Percentiles rank a stretch among this genome's conserved stretches.
These are phyloP conservation scores for Daldinia decipiens DNA, from an alignment of 495 filamentous ascomycete species.

Conservation along the genomic window DNA sequence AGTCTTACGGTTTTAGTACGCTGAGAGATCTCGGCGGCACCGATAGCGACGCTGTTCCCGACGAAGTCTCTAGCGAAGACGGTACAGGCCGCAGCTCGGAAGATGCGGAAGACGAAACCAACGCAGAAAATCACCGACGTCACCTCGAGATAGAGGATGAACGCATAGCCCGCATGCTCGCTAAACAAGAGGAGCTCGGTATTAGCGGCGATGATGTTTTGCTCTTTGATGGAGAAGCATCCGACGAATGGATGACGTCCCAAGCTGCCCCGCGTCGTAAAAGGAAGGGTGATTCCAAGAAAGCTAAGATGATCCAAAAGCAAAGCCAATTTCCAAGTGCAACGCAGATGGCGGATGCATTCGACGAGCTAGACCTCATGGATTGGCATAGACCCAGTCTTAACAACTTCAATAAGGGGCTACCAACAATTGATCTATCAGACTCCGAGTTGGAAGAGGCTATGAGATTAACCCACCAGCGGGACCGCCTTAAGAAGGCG, in stretches of 20 bases:
- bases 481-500: conserved; percentile 85
- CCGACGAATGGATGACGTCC: conserved; percentile 26
- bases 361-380: conserved; percentile 84
- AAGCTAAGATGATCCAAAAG: conserved; percentile 34
- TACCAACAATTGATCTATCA: conserved; percentile 64
- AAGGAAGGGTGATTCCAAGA: conserved; percentile 42
- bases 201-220: conserved; percentile 67
- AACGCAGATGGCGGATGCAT: conserved; percentile 73
- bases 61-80: conserved; percentile 32
- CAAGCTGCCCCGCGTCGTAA: conserved; percentile 30
- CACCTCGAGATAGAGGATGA: conserved; percentile 60
- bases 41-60: conserved; percentile 49
- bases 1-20: conserved; percentile 45
- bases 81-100: conserved; percentile 34
- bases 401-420: conserved; percentile 52
- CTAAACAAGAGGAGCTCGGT: conserved; percentile 74
- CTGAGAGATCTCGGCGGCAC: conserved; percentile 61
- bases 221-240: conserved; percentile 57
- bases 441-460: conserved; percentile 78
- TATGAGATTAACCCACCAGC: conserved; percentile 72
- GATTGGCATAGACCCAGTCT: conserved; percentile 74
- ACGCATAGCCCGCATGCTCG: conserved; percentile 66
- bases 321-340: conserved; percentile 66
- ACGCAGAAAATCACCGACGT: conserved; percentile 47
- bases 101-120: conserved; percentile 43